Percentiles rank a stretch among this genome's conserved stretches.
These are phyloP conservation scores for Ganoderma multipileum DNA, from an alignment of 1,284 basidiomycete species.

Conservation along the genomic window DNA sequence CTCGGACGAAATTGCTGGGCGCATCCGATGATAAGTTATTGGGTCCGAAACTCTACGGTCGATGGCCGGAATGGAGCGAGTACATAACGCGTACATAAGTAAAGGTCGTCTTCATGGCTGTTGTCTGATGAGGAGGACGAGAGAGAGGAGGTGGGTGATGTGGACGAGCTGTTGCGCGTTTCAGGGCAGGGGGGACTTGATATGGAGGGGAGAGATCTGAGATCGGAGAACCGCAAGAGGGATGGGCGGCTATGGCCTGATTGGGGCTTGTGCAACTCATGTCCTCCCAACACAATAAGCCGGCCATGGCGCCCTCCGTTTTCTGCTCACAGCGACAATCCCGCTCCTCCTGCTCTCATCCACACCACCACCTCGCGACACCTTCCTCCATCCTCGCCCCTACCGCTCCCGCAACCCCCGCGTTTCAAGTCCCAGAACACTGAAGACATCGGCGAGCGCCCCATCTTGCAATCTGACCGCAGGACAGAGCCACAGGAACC, in stretches of 20 bases:
- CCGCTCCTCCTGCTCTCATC: constrained; percentile 13
- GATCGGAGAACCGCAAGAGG: not conserved
- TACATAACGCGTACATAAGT: not conserved
- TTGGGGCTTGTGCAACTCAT: constrained; percentile 15
- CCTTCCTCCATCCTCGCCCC: not conserved
- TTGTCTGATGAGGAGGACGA: not conserved
- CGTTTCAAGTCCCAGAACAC: not conserved
- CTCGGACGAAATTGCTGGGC: not conserved
- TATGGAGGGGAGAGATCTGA: constrained; percentile 9
- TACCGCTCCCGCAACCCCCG: not conserved
- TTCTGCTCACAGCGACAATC: constrained; percentile 18
- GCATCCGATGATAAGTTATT: not conserved
- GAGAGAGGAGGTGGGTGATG: not conserved
- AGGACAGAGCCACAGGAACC: constrained; percentile 13
- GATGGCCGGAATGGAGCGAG: not conserved
- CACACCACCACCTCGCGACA: constrained; percentile 28
- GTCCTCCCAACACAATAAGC: constrained; percentile 30
- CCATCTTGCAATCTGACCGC: constrained; percentile 10
- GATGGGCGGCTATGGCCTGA: not conserved
- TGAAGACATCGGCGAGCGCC: not conserved
- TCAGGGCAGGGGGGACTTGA: not conserved
- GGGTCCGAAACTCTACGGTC: not conserved
- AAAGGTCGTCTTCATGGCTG: not conserved
- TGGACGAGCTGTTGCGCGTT: not conserved
- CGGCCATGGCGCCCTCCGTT: constrained; percentile 19